Evolutionary conservation across 2,329 filamentous ascomycete species (phyloP).

Genomic region (Xylaria sp.): DNA sequence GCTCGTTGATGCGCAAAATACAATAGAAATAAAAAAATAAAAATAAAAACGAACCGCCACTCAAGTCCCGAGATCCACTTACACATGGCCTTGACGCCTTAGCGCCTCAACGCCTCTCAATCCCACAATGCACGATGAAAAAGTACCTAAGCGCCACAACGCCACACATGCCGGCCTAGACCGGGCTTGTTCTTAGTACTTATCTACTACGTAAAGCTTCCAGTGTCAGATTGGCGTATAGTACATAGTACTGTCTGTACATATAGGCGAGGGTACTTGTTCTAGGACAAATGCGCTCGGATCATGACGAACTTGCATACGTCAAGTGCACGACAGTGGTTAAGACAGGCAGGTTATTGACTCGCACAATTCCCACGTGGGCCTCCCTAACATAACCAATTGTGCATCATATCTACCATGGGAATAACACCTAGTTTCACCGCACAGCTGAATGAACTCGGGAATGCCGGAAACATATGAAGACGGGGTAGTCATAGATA

Average conservation of each 20-base stretch:
- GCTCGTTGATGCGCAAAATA: conserved; percentile 1
- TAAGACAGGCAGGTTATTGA: not conserved
- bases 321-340: not conserved
- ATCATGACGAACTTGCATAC: not conserved
- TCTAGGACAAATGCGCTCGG: not conserved
- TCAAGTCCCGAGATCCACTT: conserved; percentile 29
- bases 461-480: not conserved
- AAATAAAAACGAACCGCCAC: conserved; percentile 2
- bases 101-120: not conserved
- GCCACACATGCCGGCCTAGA: not conserved
- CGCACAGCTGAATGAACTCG: not conserved
- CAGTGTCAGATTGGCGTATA: too few species aligned
- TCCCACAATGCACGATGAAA: not conserved
- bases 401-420: not conserved
- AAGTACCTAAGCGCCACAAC: conserved; percentile 11
- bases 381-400: not conserved
- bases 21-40: not conserved
- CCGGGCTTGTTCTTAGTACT: too few species aligned
- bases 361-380: not conserved
- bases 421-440: not conserved
- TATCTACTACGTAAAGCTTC: too few species aligned
- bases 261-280: not conserved
- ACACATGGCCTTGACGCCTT: conserved; percentile 24
- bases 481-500: not conserved
- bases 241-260: not conserved